Percentiles rank a stretch among this genome's conserved stretches.
phyloP scores from a whole-genome alignment of 371 early-diverging fungal species.

The Apophysomyces sp. region DNA sequence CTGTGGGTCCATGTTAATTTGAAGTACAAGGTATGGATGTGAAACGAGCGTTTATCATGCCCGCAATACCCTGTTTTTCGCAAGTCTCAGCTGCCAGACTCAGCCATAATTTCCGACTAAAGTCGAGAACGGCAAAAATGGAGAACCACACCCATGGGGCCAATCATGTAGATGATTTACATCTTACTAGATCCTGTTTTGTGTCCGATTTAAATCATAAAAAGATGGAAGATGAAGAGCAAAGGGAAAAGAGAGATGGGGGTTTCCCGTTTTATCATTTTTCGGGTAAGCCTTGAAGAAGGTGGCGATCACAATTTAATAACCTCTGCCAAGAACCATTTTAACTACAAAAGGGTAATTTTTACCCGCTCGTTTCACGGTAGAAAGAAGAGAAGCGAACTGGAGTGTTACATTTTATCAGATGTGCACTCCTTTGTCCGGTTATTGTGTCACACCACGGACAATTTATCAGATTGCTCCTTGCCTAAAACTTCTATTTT shows the following conservation, averaged over 20 bases:
- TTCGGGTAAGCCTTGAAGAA: background rate
- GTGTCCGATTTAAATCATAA: background rate
- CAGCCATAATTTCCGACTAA: background rate
- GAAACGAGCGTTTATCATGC: background rate
- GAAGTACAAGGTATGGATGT: background rate
- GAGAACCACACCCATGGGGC: too few species aligned
- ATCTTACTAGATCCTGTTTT: background rate
- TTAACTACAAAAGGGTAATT: background rate
- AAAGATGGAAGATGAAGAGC: background rate
- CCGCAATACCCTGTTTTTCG: too few species aligned
- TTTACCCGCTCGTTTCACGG: background rate
- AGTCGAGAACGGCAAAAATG: too few species aligned
- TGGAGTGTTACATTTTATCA: conserved; percentile 1
- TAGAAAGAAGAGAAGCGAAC: background rate
- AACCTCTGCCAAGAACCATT: background rate
- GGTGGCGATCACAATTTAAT: background rate
- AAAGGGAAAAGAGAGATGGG: background rate
- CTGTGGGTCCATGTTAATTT: background rate
- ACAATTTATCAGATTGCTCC: background rate
- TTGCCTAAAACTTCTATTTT: background rate
- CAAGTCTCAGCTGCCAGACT: background rate
- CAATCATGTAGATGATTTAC: too few species aligned
- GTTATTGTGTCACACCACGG: background rate
- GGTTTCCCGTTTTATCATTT: background rate
- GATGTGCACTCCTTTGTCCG: background rate